Evolutionary conservation across 1,139 yeast species (phyloP).

Genomic region (Candida sp.): DNA sequence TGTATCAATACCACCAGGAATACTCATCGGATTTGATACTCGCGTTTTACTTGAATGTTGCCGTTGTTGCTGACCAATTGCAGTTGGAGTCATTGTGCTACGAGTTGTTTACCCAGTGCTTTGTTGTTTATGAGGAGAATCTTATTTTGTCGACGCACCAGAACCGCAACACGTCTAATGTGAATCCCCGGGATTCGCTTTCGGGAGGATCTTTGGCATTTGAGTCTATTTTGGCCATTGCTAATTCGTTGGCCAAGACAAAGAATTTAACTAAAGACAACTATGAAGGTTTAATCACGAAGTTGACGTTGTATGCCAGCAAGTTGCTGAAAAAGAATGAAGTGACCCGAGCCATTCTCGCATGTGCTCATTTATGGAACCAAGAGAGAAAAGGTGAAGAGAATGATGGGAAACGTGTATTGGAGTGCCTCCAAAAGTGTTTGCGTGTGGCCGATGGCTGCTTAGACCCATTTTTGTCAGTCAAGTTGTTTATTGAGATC

Average conservation of each 20-base stretch:
- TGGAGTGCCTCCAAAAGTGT: slow-evolving; percentile 62
- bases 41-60: slow-evolving; percentile 58
- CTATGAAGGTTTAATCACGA: slow-evolving; percentile 82
- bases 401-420: slow-evolving; percentile 39
- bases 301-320: slow-evolving; percentile 87
- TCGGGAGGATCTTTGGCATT: slow-evolving; percentile 43
- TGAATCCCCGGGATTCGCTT: slow-evolving; percentile 42
- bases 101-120: slow-evolving; percentile 90
- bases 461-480: slow-evolving; percentile 80
- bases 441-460: slow-evolving; percentile 92
- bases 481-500: slow-evolving; percentile 88
- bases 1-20: slow-evolving; percentile 56
- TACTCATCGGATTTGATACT: slow-evolving; percentile 51
- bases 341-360: slow-evolving; percentile 83
- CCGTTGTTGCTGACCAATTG: slow-evolving; percentile 79
- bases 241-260: slow-evolving; percentile 65
- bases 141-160: slow-evolving; percentile 29
- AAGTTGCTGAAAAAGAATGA: slow-evolving; percentile 67
- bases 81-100: slow-evolving; percentile 61
- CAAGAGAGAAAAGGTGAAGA: slow-evolving; percentile 12
- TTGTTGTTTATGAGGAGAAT: slow-evolving; percentile 86
- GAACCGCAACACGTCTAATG: slow-evolving; percentile 18
- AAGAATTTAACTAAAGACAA: slow-evolving; percentile 64
- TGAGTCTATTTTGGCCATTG: slow-evolving; percentile 48
- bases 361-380: slow-evolving; percentile 87